Conservation (phyloP, 2,329 filamentous ascomycete genomes). For the Cladosporium sp. region DNA sequence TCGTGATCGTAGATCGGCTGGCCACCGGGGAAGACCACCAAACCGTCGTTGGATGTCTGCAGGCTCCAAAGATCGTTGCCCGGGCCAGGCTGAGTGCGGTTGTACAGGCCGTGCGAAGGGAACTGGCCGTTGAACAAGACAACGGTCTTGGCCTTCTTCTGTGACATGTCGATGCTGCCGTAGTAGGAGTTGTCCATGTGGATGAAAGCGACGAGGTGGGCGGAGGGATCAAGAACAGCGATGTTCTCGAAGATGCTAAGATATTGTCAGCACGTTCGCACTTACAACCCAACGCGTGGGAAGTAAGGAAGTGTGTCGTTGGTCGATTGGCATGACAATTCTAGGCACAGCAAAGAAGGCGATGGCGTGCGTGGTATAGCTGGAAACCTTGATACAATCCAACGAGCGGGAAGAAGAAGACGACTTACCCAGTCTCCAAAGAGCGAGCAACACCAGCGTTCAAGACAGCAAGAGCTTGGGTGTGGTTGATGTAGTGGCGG, state of each 20-base stretch:
- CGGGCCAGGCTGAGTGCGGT: constrained; percentile 28
- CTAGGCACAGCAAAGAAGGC: too few species aligned
- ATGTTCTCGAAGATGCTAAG: constrained; percentile 29
- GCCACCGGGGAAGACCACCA: constrained; percentile 34
- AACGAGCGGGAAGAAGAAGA: neutral
- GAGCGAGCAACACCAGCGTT: constrained; percentile 25
- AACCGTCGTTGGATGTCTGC: constrained; percentile 32
- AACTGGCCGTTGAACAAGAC: constrained; percentile 34
- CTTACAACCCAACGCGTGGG: too few species aligned
- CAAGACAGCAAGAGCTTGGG: constrained; percentile 29
- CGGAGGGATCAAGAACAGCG: constrained; percentile 32
- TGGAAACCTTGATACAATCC: neutral
- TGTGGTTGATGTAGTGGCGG: constrained; percentile 29
- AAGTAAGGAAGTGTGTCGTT: too few species aligned
- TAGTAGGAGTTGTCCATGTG: constrained; percentile 36
- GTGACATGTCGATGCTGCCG: constrained; percentile 31
- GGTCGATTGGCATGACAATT: too few species aligned
- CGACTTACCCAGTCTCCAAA: constrained; percentile 8
- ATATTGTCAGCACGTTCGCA: neutral
- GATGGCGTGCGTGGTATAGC: neutral
- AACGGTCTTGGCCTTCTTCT: constrained; percentile 34
- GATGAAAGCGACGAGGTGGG: constrained; percentile 33
- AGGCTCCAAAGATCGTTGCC: constrained; percentile 26
- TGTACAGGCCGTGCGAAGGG: constrained; percentile 29
- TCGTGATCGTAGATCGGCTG: constrained; percentile 31